Evolutionary conservation across 139 green algal species (phyloP).

Genomic region (Volvox africanus): DNA sequence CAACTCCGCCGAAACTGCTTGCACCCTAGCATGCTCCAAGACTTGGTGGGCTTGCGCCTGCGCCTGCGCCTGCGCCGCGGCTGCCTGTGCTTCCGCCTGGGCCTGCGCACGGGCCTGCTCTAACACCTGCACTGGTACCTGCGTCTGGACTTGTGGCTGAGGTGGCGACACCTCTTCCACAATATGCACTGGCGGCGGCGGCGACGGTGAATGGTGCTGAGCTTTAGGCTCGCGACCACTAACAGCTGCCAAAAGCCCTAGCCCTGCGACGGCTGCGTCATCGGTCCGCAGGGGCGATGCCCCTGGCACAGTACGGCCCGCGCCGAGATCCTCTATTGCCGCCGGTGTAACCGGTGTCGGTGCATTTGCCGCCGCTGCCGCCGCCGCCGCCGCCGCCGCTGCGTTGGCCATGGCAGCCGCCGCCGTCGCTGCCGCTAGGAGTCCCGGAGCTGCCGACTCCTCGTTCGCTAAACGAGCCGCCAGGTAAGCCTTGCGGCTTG

Average conservation of each 20-base stretch:
- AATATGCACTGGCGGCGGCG: not conserved
- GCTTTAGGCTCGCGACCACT: not conserved
- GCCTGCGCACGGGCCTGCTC: not conserved
- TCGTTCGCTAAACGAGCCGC: not conserved
- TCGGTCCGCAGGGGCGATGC: not conserved
- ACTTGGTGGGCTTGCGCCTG: not conserved
- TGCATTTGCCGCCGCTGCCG: not conserved
- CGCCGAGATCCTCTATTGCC: not conserved
- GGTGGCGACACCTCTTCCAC: not conserved
- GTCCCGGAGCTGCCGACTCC: not conserved
- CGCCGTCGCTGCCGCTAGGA: not conserved
- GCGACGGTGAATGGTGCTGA: not conserved
- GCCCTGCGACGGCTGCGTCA: not conserved
- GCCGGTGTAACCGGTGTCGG: not conserved
- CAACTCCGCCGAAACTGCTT: not conserved
- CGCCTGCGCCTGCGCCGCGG: not conserved
- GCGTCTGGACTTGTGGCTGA: not conserved
- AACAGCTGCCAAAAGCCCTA: not conserved
- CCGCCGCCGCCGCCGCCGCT: not conserved
- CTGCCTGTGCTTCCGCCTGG: not conserved
- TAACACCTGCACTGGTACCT: not conserved
- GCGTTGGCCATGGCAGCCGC: not conserved
- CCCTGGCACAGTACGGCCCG: not conserved
- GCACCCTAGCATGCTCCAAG: not conserved
- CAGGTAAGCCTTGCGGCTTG: constrained; percentile 10